phyloP scores from a whole-genome alignment of 2,329 filamentous ascomycete genomes.

The Pseudomassariella vexata region DNA sequence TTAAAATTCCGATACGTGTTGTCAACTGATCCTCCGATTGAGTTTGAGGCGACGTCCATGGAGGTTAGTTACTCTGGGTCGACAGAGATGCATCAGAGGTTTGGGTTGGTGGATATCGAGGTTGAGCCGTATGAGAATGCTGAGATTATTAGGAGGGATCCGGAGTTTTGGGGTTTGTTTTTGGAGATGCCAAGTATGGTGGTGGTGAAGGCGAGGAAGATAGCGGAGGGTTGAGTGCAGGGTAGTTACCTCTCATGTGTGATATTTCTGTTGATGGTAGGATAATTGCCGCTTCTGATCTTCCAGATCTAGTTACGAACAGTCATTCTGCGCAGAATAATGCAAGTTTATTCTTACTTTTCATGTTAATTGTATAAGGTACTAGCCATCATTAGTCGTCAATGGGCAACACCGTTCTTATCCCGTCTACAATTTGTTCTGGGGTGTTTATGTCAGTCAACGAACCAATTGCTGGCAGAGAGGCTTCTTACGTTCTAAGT shows the following conservation, averaged over 20 bases:
- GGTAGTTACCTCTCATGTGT: too few relatives aligned
- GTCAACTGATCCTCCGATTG: constrained; percentile 7
- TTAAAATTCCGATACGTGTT: constrained; percentile 12
- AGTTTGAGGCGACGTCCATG: constrained; percentile 15
- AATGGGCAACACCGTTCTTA: constrained; percentile 11
- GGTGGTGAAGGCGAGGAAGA: constrained; percentile 12
- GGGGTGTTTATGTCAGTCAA: not conserved
- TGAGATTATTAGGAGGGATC: constrained; percentile 13
- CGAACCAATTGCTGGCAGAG: not conserved
- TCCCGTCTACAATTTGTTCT: constrained; percentile 11
- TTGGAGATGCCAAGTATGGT: constrained; percentile 13
- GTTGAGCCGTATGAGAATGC: constrained; percentile 14
- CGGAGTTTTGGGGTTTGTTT: constrained; percentile 17
- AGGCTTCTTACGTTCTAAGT: constrained; percentile 13
- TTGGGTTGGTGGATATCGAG: constrained; percentile 16
- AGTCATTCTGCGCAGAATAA: too few relatives aligned
- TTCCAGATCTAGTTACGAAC: too few relatives aligned
- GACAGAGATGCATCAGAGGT: constrained; percentile 16
- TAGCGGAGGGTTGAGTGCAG: too few relatives aligned
- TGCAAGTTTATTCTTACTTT: too few relatives aligned
- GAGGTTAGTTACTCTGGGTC: constrained; percentile 13
- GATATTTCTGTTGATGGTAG: too few relatives aligned
- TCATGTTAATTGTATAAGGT: too few relatives aligned
- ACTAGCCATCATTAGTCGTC: constrained; percentile 13
- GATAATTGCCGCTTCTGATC: too few relatives aligned